phyloP scores from a whole-genome alignment of 2,329 filamentous ascomycete species.

The Cephalotrichum gorgonifer region DNA sequence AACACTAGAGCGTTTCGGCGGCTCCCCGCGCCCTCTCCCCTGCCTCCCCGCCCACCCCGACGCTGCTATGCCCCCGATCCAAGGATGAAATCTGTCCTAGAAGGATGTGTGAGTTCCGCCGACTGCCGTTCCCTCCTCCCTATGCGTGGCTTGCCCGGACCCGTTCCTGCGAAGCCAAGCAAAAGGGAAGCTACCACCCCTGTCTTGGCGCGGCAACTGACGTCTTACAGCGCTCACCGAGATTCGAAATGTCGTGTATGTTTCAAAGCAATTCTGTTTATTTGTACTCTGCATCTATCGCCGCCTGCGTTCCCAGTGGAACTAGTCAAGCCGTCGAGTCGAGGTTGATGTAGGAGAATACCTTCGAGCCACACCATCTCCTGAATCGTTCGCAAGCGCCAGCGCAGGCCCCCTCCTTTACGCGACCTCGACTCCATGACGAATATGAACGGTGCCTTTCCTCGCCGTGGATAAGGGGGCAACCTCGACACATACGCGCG shows the following conservation, averaged over 20 bases:
- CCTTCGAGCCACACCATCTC: not conserved
- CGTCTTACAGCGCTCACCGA: conserved; percentile 33
- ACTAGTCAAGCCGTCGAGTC: not conserved
- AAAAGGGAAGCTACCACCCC: conserved; percentile 1
- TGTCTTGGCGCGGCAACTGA: conserved; percentile 16
- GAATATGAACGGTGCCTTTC: not conserved
- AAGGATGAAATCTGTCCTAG: conserved; percentile 5
- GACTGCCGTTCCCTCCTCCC: not conserved
- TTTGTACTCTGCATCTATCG: not conserved
- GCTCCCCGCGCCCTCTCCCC: not conserved
- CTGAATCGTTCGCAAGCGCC: not conserved
- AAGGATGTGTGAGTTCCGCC: conserved; percentile 5
- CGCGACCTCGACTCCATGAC: no score
- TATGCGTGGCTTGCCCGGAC: not conserved
- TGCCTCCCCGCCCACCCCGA: not conserved
- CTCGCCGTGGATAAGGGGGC: not conserved
- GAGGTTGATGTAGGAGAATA: not conserved
- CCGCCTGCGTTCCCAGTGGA: not conserved
- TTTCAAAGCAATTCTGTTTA: conserved; percentile 8
- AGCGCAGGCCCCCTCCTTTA: no score
- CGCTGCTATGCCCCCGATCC: conserved; percentile 5
- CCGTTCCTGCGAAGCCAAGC: not conserved
- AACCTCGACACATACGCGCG: not conserved
- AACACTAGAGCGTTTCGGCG: not conserved
- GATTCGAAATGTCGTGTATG: conserved; percentile 41